Percentiles rank a stretch among this genome's conserved stretches.
Conservation (phyloP, 1,139 yeast genomes). For the Debaryomyces psychrophilus region DNA sequence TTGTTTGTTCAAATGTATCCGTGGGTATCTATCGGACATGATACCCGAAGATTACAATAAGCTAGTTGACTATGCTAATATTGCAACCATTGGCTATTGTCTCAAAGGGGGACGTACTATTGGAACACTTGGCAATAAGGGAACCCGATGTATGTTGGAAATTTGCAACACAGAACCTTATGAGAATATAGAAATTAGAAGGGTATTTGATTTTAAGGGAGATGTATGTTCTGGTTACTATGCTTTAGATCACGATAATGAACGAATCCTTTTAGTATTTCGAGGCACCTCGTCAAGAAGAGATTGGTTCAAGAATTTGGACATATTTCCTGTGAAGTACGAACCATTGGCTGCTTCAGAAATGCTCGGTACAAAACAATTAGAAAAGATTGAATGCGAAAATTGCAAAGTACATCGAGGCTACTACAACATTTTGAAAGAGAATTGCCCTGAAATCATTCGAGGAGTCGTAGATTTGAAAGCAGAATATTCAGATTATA, state of each 20-base stretch:
- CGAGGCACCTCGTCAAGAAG: conserved; percentile 61
- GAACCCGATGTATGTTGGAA: conserved; percentile 25
- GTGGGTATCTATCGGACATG: neutral
- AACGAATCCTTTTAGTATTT: conserved; percentile 46
- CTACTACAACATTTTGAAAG: conserved; percentile 46
- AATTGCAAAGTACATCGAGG: conserved; percentile 65
- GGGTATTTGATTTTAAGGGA: conserved; percentile 44
- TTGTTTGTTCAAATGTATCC: neutral
- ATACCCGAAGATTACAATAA: conserved; percentile 28
- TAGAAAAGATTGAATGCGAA: conserved; percentile 35
- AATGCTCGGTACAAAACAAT: conserved; percentile 11
- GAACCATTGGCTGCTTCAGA: conserved; percentile 31
- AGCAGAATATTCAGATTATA: conserved; percentile 46
- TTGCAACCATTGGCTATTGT: conserved; percentile 45
- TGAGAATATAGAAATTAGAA: conserved; percentile 33
- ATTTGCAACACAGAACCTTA: conserved; percentile 26
- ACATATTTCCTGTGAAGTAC: conserved; percentile 43
- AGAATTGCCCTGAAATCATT: conserved; percentile 40
- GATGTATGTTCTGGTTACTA: conserved; percentile 57
- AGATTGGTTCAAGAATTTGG: conserved; percentile 61
- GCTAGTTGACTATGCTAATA: conserved; percentile 36
- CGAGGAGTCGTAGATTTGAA: conserved; percentile 34
- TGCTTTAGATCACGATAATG: conserved; percentile 41
- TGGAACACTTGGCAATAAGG: conserved; percentile 19
- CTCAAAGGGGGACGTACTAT: conserved; percentile 31